Conservation (phyloP, 2,329 filamentous ascomycete genomes). For the Fusarium sp. region DNA sequence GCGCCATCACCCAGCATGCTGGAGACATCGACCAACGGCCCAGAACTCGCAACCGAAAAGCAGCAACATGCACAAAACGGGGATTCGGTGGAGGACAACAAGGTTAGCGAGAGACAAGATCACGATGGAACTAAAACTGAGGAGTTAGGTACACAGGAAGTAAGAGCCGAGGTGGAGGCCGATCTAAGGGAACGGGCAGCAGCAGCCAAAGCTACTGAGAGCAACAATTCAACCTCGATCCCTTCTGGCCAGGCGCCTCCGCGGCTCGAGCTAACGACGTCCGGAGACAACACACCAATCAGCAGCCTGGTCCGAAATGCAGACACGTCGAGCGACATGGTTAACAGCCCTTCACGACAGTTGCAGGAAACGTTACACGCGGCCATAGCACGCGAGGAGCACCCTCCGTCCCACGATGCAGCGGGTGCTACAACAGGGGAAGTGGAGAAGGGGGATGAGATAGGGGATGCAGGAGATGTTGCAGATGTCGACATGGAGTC, state of each 20-base stretch:
- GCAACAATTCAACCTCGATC: slow-evolving; percentile 43
- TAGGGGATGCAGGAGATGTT: background rate
- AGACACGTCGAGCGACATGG: slow-evolving; percentile 30
- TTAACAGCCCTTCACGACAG: slow-evolving; percentile 36
- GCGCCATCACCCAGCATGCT: slow-evolving; percentile 45
- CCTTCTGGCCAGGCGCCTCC: slow-evolving; percentile 45
- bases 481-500: slow-evolving; percentile 16
- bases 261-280: slow-evolving; percentile 33
- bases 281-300: slow-evolving; percentile 37
- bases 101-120: slow-evolving; percentile 43
- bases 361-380: slow-evolving; percentile 30
- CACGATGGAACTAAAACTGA: slow-evolving; percentile 39
- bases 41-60: slow-evolving; percentile 38
- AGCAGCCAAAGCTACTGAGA: slow-evolving; percentile 20
- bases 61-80: slow-evolving; percentile 20
- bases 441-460: background rate
- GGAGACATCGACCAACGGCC: slow-evolving; percentile 37
- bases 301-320: slow-evolving; percentile 39
- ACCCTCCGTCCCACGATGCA: background rate
- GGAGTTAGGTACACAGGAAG: slow-evolving; percentile 46
- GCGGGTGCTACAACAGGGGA: background rate
- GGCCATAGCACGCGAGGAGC: slow-evolving; percentile 6
- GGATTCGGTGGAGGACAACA: slow-evolving; percentile 29
- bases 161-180: slow-evolving; percentile 43
- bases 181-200: slow-evolving; percentile 34